phyloP scores from a whole-genome alignment of 768 basidiomycete genomes.

The Suillus subalutaceus region DNA sequence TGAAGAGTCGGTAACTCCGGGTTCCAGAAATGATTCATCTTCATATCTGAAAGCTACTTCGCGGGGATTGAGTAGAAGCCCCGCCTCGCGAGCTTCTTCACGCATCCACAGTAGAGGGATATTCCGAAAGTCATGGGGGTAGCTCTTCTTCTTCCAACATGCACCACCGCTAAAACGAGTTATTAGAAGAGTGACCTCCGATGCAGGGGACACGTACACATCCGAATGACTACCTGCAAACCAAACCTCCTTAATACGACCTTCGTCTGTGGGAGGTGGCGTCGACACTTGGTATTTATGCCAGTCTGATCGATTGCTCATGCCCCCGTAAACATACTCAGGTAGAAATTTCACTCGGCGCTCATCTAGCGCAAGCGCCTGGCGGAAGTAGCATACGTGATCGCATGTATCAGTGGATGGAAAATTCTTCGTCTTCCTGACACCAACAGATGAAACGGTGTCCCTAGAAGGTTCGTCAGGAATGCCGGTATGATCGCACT shows the following conservation, averaged over 20 bases:
- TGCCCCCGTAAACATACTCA: constrained; percentile 21
- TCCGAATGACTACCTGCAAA: constrained; percentile 29
- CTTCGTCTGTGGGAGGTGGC: constrained; percentile 7
- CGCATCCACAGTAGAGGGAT: constrained; percentile 27
- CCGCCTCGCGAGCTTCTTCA: constrained; percentile 22
- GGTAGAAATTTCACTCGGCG: constrained; percentile 29
- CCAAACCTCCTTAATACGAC: constrained; percentile 30
- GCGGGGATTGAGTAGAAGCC: constrained; percentile 18
- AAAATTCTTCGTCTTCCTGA: constrained; percentile 30
- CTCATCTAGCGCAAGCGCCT: constrained; percentile 32
- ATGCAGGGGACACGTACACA: constrained; percentile 21
- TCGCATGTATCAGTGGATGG: constrained; percentile 23
- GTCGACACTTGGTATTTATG: neutral
- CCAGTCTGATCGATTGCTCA: constrained; percentile 18
- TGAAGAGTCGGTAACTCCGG: neutral
- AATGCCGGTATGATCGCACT: neutral
- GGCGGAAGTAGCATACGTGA: constrained; percentile 27
- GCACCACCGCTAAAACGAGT: constrained; percentile 22
- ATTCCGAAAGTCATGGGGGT: neutral
- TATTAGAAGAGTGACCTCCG: constrained; percentile 19
- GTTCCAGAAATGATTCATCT: neutral
- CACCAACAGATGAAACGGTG: constrained; percentile 41
- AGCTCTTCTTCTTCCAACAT: neutral
- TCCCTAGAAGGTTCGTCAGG: constrained; percentile 30
- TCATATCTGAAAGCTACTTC: neutral